Evolutionary conservation across 2,329 filamentous ascomycete species (phyloP).

Genomic region (Ascochyta koolunga): DNA sequence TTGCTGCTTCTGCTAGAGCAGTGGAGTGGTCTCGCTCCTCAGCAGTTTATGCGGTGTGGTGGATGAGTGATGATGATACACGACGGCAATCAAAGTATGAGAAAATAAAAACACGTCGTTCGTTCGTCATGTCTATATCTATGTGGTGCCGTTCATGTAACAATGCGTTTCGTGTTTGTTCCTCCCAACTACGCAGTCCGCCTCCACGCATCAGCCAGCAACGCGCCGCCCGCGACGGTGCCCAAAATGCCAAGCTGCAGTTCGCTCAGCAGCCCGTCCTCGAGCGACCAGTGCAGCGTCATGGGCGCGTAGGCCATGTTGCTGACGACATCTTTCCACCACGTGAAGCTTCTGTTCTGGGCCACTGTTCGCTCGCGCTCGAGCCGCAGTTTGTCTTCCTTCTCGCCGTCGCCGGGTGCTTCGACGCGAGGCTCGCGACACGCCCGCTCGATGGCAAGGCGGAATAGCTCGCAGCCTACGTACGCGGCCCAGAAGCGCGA

Average conservation of each 20-base stretch:
- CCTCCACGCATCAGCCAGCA: constrained; percentile 55
- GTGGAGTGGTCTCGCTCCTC: too few species aligned
- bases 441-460: constrained; percentile 58
- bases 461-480: constrained; percentile 75
- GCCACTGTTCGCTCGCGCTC: constrained; percentile 35
- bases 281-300: constrained; percentile 81
- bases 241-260: constrained; percentile 65
- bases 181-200: constrained; percentile 45
- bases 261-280: constrained; percentile 61
- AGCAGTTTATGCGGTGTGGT: too few species aligned
- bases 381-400: constrained; percentile 54
- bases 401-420: constrained; percentile 50
- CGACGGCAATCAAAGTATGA: too few species aligned
- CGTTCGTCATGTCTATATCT: too few species aligned
- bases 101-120: too few species aligned
- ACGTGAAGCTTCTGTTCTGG: constrained; percentile 51
- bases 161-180: too few species aligned
- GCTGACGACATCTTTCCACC: constrained; percentile 70
- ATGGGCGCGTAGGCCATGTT: constrained; percentile 81
- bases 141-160: not conserved
- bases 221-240: constrained; percentile 54
- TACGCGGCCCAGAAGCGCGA: constrained; percentile 81
- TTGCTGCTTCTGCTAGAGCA: too few species aligned
- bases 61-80: too few species aligned
- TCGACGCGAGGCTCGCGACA: constrained; percentile 25